These are phyloP conservation scores for Trichosporon sp. DNA, from an alignment of 1,284 basidiomycete genomes.

Conservation along the genomic window DNA sequence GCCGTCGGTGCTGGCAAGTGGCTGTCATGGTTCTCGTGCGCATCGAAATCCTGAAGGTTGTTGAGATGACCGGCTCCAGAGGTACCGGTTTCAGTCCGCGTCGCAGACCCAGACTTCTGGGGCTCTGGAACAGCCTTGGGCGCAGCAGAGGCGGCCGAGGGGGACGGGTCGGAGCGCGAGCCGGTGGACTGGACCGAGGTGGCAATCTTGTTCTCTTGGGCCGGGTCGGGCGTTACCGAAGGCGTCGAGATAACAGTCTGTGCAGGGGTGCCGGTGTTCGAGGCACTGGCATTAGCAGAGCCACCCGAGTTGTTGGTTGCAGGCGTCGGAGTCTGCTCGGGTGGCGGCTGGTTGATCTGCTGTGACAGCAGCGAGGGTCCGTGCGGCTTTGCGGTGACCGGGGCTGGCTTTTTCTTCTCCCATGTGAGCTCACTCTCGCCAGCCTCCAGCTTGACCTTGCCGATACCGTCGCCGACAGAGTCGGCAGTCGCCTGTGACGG, in stretches of 20 bases:
- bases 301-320: slow-evolving; percentile 24
- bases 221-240: slow-evolving; percentile 44
- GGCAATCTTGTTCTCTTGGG: slow-evolving; percentile 50
- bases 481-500: slow-evolving; percentile 38
- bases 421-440: slow-evolving; percentile 52
- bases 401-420: slow-evolving; percentile 53
- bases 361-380: slow-evolving; percentile 79
- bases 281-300: slow-evolving; percentile 22
- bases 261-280: slow-evolving; percentile 39
- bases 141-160: background rate
- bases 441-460: slow-evolving; percentile 61
- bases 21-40: slow-evolving; percentile 31
- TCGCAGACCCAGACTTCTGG: slow-evolving; percentile 1
- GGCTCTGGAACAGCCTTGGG: slow-evolving; percentile 7
- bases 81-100: background rate
- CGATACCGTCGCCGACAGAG: slow-evolving; percentile 55
- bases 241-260: slow-evolving; percentile 42
- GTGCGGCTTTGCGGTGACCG: slow-evolving; percentile 40
- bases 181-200: slow-evolving; percentile 39
- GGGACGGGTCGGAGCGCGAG: slow-evolving; percentile 27
- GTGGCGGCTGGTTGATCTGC: slow-evolving; percentile 57
- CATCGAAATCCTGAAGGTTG: slow-evolving; percentile 38
- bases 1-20: slow-evolving; percentile 50
- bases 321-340: slow-evolving; percentile 13
- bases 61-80: slow-evolving; percentile 26